A percentile compares a stretch with the other conserved stretches of the same genome.
phyloP scores from a whole-genome alignment of 2,329 filamentous ascomycete species.

The Monilinia fructigena region DNA sequence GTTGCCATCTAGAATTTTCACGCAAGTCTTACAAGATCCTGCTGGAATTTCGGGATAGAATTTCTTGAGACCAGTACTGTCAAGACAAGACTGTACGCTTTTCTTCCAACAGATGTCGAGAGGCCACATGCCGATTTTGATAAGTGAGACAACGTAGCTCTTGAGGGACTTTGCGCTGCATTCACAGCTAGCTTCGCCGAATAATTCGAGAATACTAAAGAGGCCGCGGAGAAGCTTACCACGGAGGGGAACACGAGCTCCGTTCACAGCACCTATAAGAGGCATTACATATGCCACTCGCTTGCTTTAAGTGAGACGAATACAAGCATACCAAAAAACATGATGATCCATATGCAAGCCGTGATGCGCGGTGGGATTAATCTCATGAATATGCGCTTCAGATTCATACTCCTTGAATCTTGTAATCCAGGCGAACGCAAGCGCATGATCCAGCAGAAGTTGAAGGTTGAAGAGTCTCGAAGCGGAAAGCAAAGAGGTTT shows the following conservation, averaged over 20 bases:
- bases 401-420: slow-evolving; percentile 10
- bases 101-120: not conserved
- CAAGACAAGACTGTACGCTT: not conserved
- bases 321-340: not conserved
- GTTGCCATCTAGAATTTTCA: not conserved
- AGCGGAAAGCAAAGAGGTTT: not conserved
- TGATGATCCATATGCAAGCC: not conserved
- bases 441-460: not conserved
- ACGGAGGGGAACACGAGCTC: slow-evolving; percentile 22
- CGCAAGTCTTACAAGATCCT: not conserved
- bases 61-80: not conserved
- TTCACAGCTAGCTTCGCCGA: not conserved
- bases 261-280: slow-evolving; percentile 22
- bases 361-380: not conserved
- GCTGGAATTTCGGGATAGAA: not conserved
- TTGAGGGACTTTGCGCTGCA: not conserved
- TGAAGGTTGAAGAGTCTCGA: not conserved
- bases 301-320: too few relatives aligned
- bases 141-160: not conserved
- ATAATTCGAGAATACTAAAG: not conserved
- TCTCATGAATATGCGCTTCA: not conserved
- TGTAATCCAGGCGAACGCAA: slow-evolving; percentile 21
- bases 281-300: not conserved
- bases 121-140: not conserved
- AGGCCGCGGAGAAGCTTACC: slow-evolving; percentile 23